Evolutionary conservation across 495 filamentous ascomycete genomes (phyloP).

Genomic region (Bombardia bombarda): DNA sequence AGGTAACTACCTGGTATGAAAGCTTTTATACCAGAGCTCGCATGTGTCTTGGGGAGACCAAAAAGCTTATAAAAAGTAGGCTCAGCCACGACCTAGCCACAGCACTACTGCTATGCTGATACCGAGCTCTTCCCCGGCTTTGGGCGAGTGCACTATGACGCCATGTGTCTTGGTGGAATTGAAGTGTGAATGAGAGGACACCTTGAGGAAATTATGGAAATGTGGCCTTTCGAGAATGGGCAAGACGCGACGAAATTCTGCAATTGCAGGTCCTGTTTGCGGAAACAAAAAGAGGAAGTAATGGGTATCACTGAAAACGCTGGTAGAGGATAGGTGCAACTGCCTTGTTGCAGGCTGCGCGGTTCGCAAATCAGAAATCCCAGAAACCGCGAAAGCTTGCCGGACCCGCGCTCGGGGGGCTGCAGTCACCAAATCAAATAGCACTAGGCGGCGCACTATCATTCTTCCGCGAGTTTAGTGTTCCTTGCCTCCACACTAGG

Average conservation of each 20-base stretch:
- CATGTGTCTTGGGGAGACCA: no score
- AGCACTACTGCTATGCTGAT: no score
- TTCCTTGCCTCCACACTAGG: neutral
- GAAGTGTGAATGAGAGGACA: no score
- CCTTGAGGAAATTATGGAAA: no score
- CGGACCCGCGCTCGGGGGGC: no score
- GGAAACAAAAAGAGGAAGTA: neutral
- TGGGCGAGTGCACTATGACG: no score
- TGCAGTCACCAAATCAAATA: conserved; percentile 21
- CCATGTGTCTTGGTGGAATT: conserved; percentile 1
- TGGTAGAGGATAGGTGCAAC: neutral
- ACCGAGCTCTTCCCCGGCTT: no score
- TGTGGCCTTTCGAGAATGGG: neutral
- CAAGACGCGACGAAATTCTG: neutral
- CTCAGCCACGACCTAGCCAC: no score
- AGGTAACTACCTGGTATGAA: no score
- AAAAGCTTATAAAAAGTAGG: no score
- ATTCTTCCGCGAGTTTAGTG: no score
- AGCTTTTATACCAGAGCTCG: no score
- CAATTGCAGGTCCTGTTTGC: neutral
- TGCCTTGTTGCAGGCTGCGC: conserved; percentile 10
- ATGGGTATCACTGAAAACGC: conserved; percentile 4
- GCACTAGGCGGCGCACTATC: conserved; percentile 22
- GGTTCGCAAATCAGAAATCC: conserved; percentile 18
- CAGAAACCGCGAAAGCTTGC: conserved; percentile 15